phyloP scores from a whole-genome alignment of 2,329 filamentous ascomycete genomes.

The Stromatinia cepivora region DNA sequence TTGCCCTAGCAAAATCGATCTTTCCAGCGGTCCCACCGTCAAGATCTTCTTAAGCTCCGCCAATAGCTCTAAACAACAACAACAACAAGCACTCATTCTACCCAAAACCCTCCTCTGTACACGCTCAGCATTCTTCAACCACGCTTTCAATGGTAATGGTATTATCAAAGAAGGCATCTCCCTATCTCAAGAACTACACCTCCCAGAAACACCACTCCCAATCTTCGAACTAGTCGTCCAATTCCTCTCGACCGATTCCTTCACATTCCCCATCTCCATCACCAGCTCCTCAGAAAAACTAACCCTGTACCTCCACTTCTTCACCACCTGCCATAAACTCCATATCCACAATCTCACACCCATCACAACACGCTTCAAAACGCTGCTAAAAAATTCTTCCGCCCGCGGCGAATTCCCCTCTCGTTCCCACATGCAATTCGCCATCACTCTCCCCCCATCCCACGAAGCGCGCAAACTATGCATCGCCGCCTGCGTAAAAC shows the following conservation, averaged over 20 bases:
- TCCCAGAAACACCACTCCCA: conserved; percentile 19
- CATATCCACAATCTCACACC: not conserved
- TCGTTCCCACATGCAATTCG: not conserved
- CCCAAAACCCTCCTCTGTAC: conserved; percentile 26
- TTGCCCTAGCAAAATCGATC: not conserved
- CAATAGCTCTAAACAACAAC: not conserved
- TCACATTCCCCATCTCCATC: not conserved
- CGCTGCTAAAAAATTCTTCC: not conserved
- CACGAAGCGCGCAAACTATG: conserved; percentile 1
- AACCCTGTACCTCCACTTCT: conserved; percentile 18
- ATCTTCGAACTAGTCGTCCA: conserved; percentile 26
- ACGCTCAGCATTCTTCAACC: conserved; percentile 26
- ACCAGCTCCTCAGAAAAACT: not conserved
- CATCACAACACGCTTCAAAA: not conserved
- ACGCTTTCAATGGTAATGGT: conserved; percentile 26
- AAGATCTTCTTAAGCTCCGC: conserved; percentile 19
- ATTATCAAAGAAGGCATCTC: conserved; percentile 5
- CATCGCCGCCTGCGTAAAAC: not conserved
- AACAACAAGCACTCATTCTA: conserved; percentile 7
- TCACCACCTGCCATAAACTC: conserved; percentile 32
- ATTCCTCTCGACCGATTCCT: conserved; percentile 25
- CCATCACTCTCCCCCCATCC: not conserved
- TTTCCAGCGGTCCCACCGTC: conserved; percentile 19
- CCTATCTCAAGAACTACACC: conserved; percentile 17
- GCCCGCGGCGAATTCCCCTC: not conserved